These are phyloP conservation scores for Trichoderma orchidacearum DNA, from an alignment of 495 filamentous ascomycete genomes.

Conservation along the genomic window DNA sequence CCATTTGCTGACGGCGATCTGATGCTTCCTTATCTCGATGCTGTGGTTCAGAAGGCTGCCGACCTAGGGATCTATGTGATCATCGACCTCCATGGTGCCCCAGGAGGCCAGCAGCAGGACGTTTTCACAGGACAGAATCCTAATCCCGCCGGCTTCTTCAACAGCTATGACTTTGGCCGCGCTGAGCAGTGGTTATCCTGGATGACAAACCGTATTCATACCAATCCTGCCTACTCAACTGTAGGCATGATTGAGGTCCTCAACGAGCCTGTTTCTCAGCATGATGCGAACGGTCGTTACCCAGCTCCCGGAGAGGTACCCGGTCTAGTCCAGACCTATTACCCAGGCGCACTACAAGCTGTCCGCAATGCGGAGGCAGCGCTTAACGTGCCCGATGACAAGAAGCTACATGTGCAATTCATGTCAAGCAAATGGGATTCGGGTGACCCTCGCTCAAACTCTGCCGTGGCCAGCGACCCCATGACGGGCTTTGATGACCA, in stretches of 20 bases:
- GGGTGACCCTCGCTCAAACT: conserved; percentile 27
- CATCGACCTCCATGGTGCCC: neutral
- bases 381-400: conserved; percentile 20
- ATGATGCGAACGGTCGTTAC: conserved; percentile 4
- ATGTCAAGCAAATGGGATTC: conserved; percentile 41
- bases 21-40: conserved; percentile 31
- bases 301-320: neutral
- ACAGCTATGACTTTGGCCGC: conserved; percentile 37
- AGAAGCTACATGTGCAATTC: conserved; percentile 39
- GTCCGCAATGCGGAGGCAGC: conserved; percentile 35
- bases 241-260: conserved; percentile 47
- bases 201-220: conserved; percentile 41
- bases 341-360: conserved; percentile 33
- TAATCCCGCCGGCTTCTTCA: conserved; percentile 34
- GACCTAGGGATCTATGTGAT: conserved; percentile 45
- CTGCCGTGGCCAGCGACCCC: conserved; percentile 22
- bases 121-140: neutral
- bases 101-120: neutral
- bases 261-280: conserved; percentile 37
- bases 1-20: conserved; percentile 14
- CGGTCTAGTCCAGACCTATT: conserved; percentile 22
- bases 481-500: conserved; percentile 39
- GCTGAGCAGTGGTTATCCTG: conserved; percentile 41
- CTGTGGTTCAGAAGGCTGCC: conserved; percentile 38
- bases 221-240: conserved; percentile 30